A percentile compares a stretch with the other conserved stretches of the same genome.
Evolutionary conservation across 1,284 basidiomycete species (phyloP).

Genomic region (Rhodotorula mucilaginosa): DNA sequence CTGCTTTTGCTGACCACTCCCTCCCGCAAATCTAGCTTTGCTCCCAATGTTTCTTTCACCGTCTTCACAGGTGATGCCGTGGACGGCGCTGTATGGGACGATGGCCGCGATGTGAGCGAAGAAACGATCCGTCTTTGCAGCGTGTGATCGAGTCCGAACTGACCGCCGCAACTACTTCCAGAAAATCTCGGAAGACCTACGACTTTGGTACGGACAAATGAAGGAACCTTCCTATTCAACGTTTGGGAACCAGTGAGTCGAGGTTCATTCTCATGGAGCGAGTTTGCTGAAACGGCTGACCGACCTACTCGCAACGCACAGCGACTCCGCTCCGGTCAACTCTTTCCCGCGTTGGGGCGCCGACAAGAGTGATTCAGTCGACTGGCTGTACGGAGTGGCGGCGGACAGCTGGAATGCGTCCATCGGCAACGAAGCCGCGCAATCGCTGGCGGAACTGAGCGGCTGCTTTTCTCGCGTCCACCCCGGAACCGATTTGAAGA

Average conservation of each 20-base stretch:
- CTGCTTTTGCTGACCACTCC: not conserved
- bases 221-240: not conserved
- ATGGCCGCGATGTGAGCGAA: slow-evolving; percentile 17
- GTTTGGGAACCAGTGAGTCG: not conserved
- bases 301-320: not conserved
- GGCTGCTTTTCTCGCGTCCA: slow-evolving; percentile 40
- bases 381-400: slow-evolving; percentile 41
- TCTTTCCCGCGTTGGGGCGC: slow-evolving; percentile 42
- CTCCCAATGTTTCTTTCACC: slow-evolving; percentile 50
- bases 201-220: not conserved
- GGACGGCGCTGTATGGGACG: slow-evolving; percentile 53
- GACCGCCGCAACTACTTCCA: not conserved
- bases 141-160: too few species aligned
- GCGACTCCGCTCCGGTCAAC: slow-evolving; percentile 46
- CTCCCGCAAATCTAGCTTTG: not conserved
- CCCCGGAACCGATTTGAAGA: slow-evolving; percentile 32
- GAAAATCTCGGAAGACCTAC: not conserved
- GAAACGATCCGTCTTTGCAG: not conserved
- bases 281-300: not conserved
- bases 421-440: slow-evolving; percentile 36
- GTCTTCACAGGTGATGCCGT: slow-evolving; percentile 64
- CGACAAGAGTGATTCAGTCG: not conserved
- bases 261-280: not conserved
- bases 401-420: slow-evolving; percentile 37
- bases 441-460: slow-evolving; percentile 8